Percentiles rank a stretch among this genome's conserved stretches.
Evolutionary conservation across 345 rosid genomes (phyloP).

Genomic region (Gossypium mustelinum): DNA sequence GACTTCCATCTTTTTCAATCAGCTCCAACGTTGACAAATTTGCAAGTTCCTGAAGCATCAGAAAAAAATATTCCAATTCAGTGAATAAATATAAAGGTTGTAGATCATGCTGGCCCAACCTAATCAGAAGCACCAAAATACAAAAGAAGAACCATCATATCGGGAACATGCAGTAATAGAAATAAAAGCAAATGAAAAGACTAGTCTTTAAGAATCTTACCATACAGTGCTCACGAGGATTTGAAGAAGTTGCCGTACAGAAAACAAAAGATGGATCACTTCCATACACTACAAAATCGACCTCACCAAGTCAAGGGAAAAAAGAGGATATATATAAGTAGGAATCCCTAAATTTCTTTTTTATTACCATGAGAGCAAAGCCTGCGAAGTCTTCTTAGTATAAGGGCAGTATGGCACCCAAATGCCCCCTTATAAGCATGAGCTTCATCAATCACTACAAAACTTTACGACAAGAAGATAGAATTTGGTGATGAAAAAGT

Average conservation of each 20-base stretch:
- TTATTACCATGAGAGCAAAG: conserved; percentile 78
- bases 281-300: conserved; percentile 61
- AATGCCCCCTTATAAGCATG: conserved; percentile 95
- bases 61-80: conserved; percentile 5
- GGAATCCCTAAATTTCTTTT: not conserved
- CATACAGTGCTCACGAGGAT: conserved; percentile 92
- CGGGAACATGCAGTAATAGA: not conserved
- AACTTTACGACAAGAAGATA: conserved; percentile 39
- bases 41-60: conserved; percentile 79
- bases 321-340: not conserved
- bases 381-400: conserved; percentile 85
- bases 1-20: conserved; percentile 85
- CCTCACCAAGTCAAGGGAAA: conserved; percentile 15
- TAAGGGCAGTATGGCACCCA: conserved; percentile 94
- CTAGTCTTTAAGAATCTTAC: conserved; percentile 37
- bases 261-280: conserved; percentile 74
- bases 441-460: conserved; percentile 89
- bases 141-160: not conserved
- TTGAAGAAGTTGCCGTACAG: conserved; percentile 94
- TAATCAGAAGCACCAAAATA: conserved; percentile 5
- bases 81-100: conserved; percentile 11
- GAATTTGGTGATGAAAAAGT: conserved; percentile 4
- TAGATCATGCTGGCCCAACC: not conserved
- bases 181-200: conserved; percentile 18
- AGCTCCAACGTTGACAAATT: conserved; percentile 72